Evolutionary conservation across 805 yeast species (phyloP), one percentile per base, ranked within the genome.

Genomic region (Wickerhamiella dianesei): DNA sequence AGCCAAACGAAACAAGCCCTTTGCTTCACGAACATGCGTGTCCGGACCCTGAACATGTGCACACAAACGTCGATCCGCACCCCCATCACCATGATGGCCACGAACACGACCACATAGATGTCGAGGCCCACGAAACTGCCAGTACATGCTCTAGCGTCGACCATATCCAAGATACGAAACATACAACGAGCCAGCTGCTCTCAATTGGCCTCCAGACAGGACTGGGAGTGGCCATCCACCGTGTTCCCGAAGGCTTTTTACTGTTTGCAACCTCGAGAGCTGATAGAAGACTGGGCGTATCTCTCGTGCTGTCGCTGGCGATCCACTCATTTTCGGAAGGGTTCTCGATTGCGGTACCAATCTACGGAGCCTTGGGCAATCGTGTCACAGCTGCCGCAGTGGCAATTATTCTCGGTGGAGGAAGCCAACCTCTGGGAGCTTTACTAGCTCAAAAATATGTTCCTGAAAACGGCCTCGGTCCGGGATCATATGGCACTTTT

Each of bases 311-410:
- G 18, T 86, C 96, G 43, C 70, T 89, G 59, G 76, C 87, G 12
- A 75, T 92, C 22, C 98, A 89, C 65, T 92, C 92, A 62, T 80
- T 86, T 54, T 80, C 88, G 19, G 98, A 89, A 62, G 98, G 97
- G 0, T 87, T 92, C 60, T 77, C 92, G 14, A 88, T 89, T 83
- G 85, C 95, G 13, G 69, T 88, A 41, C 97, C 97, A 0, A 68
- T 89, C 29, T 92, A 81, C 59, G 74, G 88, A 44, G 85, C 94
- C 6, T 69, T 89, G 51, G 68, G 75, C 40, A 71, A 76, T 1
- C 68, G 84, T 41, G 56, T 64, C 21, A 71, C 75, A 53, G 94
- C 96, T 0, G 65, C 86, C 9, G 52, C 71, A 0, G 72, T 81
- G 5, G 74, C 88, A 14, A 77, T 83, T 1, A 46, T 79, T 0